These are phyloP conservation scores for Trichophyton equinum DNA, from an alignment of 2,329 filamentous ascomycete genomes.

Conservation along the genomic window DNA sequence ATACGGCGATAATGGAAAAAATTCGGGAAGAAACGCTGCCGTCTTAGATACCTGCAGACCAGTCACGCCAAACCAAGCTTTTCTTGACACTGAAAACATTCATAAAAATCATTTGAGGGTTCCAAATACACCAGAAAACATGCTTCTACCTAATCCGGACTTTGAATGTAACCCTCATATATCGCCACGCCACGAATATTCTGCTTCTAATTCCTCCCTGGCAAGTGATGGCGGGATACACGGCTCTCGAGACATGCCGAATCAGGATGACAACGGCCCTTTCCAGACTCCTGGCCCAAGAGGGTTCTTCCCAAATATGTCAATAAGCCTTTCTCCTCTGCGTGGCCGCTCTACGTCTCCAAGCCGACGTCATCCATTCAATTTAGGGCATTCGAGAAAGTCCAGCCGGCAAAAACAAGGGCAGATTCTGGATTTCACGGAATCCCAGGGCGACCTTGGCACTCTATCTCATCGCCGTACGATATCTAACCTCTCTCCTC, in stretches of 20 bases:
- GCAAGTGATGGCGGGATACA: conserved; percentile 4
- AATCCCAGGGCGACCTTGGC: not conserved
- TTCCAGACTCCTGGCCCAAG: not conserved
- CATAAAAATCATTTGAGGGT: not conserved
- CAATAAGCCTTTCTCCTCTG: conserved; percentile 50
- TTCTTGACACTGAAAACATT: not conserved
- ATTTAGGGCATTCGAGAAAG: conserved; percentile 8
- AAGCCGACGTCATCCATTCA: conserved; percentile 12
- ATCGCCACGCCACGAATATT: not conserved
- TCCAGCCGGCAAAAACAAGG: not conserved
- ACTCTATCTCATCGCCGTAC: not conserved
- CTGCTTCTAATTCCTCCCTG: conserved; percentile 7
- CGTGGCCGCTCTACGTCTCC: conserved; percentile 54
- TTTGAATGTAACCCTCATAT: not conserved
- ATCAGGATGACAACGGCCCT: not conserved
- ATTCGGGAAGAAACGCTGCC: not conserved
- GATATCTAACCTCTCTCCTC: not conserved
- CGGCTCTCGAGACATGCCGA: not conserved
- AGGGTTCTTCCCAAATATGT: conserved; percentile 42
- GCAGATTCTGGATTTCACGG: not conserved
- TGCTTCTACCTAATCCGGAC: conserved; percentile 6
- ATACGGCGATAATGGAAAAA: not conserved
- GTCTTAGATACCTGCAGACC: not conserved
- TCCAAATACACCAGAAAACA: not conserved
- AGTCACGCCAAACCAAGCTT: not conserved